Percentiles rank a stretch among this genome's conserved stretches.
Evolutionary conservation across 495 filamentous ascomycete species (phyloP).

Genomic region (Corynascus novoguineensis): DNA sequence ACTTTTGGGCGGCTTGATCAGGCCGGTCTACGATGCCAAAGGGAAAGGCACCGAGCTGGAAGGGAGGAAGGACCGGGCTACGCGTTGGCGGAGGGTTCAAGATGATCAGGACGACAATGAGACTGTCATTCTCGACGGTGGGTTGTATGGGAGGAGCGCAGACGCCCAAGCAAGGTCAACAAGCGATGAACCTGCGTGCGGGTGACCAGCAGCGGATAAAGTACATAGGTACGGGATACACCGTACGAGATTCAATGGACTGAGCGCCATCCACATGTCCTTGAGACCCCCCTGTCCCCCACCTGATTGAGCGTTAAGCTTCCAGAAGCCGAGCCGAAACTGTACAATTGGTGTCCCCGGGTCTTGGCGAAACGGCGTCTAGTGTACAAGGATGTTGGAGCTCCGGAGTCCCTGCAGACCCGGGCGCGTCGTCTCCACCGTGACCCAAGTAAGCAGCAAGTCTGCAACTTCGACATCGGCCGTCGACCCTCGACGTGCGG

Average conservation of each 20-base stretch:
- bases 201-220: conserved; percentile 25
- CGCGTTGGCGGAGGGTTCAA: conserved; percentile 82
- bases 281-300: too few relatives aligned
- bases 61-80: conserved; percentile 39
- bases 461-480: not conserved
- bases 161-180: conserved; percentile 17
- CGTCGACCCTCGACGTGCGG: not conserved
- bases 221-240: not conserved
- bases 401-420: not conserved
- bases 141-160: conserved; percentile 51
- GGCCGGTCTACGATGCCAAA: conserved; percentile 65
- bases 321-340: conserved; percentile 1
- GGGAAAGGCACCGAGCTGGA: conserved; percentile 39
- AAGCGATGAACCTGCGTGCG: conserved; percentile 37
- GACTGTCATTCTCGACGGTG: conserved; percentile 83
- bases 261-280: too few relatives aligned
- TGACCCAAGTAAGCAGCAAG: not conserved
- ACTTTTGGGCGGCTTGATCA: conserved; percentile 69
- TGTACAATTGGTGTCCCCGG: not conserved
- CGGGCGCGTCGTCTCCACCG: conserved; percentile 5
- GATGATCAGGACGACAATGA: conserved; percentile 90
- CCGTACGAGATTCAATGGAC: too few relatives aligned
- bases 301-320: not conserved
- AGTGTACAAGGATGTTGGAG: not conserved
- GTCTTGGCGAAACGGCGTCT: not conserved